Evolutionary conservation across 441 rosid species (phyloP), one percentile per base, ranked within the genome.

Genomic region (Eruca vesicaria): DNA sequence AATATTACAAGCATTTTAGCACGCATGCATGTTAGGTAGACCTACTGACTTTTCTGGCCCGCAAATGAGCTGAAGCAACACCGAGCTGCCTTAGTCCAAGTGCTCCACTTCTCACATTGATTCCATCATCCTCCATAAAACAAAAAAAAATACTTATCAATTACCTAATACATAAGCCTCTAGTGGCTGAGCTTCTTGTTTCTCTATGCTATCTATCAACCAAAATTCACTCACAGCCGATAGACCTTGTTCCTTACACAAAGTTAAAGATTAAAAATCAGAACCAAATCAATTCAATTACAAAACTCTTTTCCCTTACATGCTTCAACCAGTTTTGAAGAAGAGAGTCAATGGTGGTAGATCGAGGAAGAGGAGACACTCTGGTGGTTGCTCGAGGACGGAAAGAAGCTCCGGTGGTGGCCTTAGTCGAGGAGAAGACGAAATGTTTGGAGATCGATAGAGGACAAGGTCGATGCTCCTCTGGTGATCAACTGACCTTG

Each of bases 91-190:
- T 79, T 11, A 82, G 63, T 21, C 85, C 88, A 29, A 94, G 89
- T 2, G 89, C 96, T 15, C 97, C 98, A 33, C 81, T 78, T 72
- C 98, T 85, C 16, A 81, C 93, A 26, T 92, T 94, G 38, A 89
- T 72, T 14, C 94, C 92, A 5, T 83, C 92, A 82, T 89, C 94
- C 98, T 89, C 31, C 9, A 60, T 16, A 72, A 3, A 43, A 12
- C 3, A 45, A 4, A 61, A 58, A 5, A 33, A 48, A 12, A 6
- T 31, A 31, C 38, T n/a, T n/a, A n/a, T n/a, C n/a, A n/a, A 50
- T 8, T 41, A 55, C 31, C 72, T 1, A 11, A 53, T 2, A 26
- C 94, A 18, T 89, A 88, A 43, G 92, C 90, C 67, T 83, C 84
- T 1, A 88, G 72, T 26, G 96, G 91, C 66, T 84, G 89, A 0